A percentile compares a stretch with the other conserved stretches of the same genome.
These are phyloP conservation scores for Alternaria ethzedia DNA, from an alignment of 2,329 filamentous ascomycete species.

Conservation along the genomic window DNA sequence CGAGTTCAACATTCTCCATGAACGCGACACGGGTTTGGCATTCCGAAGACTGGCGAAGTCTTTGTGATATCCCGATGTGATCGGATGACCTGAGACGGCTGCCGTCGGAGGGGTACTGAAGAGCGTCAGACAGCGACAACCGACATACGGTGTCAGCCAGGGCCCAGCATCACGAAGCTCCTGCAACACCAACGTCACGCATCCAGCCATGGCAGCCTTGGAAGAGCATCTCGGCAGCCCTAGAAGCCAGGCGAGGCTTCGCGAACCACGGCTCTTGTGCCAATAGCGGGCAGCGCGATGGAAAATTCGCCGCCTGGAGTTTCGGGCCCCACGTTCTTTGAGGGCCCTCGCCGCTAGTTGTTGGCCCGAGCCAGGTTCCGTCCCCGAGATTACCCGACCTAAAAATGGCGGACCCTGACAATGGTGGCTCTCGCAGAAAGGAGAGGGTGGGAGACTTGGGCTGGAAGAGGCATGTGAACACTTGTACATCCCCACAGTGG, in stretches of 20 bases:
- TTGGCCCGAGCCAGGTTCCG: constrained; percentile 19
- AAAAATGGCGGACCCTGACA: constrained; percentile 24
- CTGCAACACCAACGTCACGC: constrained; percentile 7
- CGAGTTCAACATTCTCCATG: background rate
- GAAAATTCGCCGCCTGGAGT: constrained; percentile 25
- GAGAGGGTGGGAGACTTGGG: constrained; percentile 14
- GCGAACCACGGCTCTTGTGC: constrained; percentile 17
- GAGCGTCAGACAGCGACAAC: background rate
- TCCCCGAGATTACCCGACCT: constrained; percentile 27
- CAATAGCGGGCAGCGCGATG: constrained; percentile 20
- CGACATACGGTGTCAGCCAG: background rate
- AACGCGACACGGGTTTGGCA: background rate
- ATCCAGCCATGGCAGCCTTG: background rate
- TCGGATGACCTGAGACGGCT: background rate
- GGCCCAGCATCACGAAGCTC: background rate
- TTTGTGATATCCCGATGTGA: background rate
- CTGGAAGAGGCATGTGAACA: constrained; percentile 31
- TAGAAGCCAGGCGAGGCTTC: constrained; percentile 9
- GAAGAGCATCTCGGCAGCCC: constrained; percentile 11
- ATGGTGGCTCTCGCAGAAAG: constrained; percentile 9
- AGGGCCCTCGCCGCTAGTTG: constrained; percentile 17
- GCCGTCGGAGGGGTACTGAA: background rate
- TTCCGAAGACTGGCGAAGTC: background rate
- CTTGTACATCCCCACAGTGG: constrained; percentile 28
- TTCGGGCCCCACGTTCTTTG: constrained; percentile 18